Evolutionary conservation across 2,329 filamentous ascomycete genomes (phyloP), one percentile per base, ranked within the genome.

Genomic region (Drechslerella coelobrocha): DNA sequence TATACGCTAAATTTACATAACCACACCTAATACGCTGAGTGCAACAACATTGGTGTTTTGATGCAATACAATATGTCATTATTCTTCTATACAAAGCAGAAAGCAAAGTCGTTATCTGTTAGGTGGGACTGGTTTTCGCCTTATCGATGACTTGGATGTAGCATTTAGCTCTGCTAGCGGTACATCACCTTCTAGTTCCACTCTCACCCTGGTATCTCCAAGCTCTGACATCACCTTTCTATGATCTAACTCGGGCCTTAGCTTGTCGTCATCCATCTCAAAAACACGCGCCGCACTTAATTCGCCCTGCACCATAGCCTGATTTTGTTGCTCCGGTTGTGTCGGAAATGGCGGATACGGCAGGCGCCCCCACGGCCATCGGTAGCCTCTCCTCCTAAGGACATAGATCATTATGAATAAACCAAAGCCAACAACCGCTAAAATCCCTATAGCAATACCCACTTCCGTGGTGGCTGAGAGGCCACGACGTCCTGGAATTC

Each of bases 181-280:
- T 12, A 48, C n/a, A 45, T 34, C 26, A 14, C 61, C 61, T 24
- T 65, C 52, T 5, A 65, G 26, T 26, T 65, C 61, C 2, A 52
- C 52, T 14, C 21, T 45, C n/a, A 57, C 5, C 19, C 47, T 57
- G 3, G 2, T 3, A 37, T 45, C 45, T 9, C 57, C 52, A 12
- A 65, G 23, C 12, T 65, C 61, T 5, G 31, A 9, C 7, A 14
- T 48, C 12, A 2, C 10, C 17, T 6, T n/a, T 6, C 19, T 19
- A 48, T 48, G n/a, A 8, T 19, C 7, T 3, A 48, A 19, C 43
- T 48, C 43, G 4, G 34, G 34, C 34, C 34, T 39, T n/a, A 39
- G 12, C 12, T n/a, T 39, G 34, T 39, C 34, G 12, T 39, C 34
- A 14, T 14, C 4, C 12, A 39, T 4, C 34, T 39, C 34, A n/a